Evolutionary conservation across 106 monocot genomes (phyloP).

Genomic region (Acanthochlamys bracteata): DNA sequence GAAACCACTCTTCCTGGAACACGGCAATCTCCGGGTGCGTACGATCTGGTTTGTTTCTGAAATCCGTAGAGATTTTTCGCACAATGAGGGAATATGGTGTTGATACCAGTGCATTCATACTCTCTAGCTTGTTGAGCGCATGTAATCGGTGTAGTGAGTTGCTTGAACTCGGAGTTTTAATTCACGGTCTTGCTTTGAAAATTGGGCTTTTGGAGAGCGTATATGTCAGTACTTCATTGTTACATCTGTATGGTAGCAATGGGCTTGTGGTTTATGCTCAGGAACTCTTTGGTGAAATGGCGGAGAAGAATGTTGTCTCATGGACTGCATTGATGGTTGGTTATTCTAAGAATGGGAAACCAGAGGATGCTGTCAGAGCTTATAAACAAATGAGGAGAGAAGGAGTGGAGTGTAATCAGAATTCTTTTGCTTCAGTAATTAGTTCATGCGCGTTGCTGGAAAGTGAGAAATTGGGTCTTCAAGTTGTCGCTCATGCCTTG

Average conservation of each 20-base stretch:
- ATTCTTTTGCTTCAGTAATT: slow-evolving; percentile 55
- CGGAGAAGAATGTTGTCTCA: slow-evolving; percentile 71
- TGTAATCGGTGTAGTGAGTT: slow-evolving; percentile 25
- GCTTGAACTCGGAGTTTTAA: slow-evolving; percentile 20
- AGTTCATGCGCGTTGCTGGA: slow-evolving; percentile 50
- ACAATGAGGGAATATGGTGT: slow-evolving; percentile 33
- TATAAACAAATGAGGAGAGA: slow-evolving; percentile 56
- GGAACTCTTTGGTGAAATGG: slow-evolving; percentile 57
- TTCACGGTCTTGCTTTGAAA: slow-evolving; percentile 50
- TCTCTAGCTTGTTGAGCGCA: slow-evolving; percentile 49
- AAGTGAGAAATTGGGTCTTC: slow-evolving; percentile 38
- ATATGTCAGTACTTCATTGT: slow-evolving; percentile 62
- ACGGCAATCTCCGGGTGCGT: slow-evolving; percentile 57
- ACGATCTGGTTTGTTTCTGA: slow-evolving; percentile 17
- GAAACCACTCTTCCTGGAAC: slow-evolving; percentile 67
- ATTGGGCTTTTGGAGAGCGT: slow-evolving; percentile 48
- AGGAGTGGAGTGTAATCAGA: slow-evolving; percentile 58
- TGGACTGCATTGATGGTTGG: slow-evolving; percentile 84
- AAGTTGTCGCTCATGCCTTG: slow-evolving; percentile 55
- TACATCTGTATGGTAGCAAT: slow-evolving; percentile 64
- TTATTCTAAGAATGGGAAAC: slow-evolving; percentile 34
- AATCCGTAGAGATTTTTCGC: slow-evolving; percentile 27
- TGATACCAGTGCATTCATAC: slow-evolving; percentile 38
- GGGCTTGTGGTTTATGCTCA: slow-evolving; percentile 27
- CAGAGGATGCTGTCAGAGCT: slow-evolving; percentile 39